Percentiles rank a stretch among this genome's conserved stretches.
phyloP scores from a whole-genome alignment of 176 grass and related monocot species.

The Guadua angustifolia region DNA sequence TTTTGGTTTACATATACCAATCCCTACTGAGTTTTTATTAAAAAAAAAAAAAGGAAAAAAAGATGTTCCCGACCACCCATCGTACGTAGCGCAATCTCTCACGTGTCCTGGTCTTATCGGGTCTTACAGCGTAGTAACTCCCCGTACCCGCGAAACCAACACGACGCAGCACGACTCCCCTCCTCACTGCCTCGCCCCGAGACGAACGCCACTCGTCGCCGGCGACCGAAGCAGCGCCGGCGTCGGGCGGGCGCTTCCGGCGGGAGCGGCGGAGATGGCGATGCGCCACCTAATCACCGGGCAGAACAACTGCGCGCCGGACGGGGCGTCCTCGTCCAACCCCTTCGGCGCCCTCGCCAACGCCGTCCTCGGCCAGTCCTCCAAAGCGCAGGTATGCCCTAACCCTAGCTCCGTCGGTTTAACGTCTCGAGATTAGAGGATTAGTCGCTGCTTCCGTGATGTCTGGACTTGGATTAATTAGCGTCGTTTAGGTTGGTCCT shows the following conservation, averaged over 20 bases:
- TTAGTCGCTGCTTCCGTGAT: neutral
- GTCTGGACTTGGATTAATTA: slow-evolving; percentile 17
- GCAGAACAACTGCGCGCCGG: slow-evolving; percentile 68
- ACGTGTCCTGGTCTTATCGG: slow-evolving; percentile 49
- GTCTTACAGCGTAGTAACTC: slow-evolving; percentile 25
- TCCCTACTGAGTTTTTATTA: too few relatives aligned
- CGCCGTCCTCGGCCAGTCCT: slow-evolving; percentile 75
- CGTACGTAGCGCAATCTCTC: slow-evolving; percentile 26
- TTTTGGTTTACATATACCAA: too few relatives aligned
- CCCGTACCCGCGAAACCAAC: slow-evolving; percentile 46
- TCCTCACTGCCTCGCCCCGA: neutral
- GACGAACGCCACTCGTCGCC: slow-evolving; percentile 36
- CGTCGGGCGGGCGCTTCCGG: neutral
- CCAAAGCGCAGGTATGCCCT: slow-evolving; percentile 65
- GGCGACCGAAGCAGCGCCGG: slow-evolving; percentile 14
- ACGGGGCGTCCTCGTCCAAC: slow-evolving; percentile 83
- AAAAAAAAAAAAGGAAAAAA: too few relatives aligned
- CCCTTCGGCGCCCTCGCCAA: slow-evolving; percentile 76
- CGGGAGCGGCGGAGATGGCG: slow-evolving; percentile 60
- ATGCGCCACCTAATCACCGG: slow-evolving; percentile 86
- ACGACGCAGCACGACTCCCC: neutral
- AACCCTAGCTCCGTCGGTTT: neutral
- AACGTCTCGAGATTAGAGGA: neutral
- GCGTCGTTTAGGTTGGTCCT: neutral
- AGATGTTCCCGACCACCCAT: neutral